phyloP scores from a whole-genome alignment of 2,329 filamentous ascomycete genomes.

The Cytospora paraplurivora region DNA sequence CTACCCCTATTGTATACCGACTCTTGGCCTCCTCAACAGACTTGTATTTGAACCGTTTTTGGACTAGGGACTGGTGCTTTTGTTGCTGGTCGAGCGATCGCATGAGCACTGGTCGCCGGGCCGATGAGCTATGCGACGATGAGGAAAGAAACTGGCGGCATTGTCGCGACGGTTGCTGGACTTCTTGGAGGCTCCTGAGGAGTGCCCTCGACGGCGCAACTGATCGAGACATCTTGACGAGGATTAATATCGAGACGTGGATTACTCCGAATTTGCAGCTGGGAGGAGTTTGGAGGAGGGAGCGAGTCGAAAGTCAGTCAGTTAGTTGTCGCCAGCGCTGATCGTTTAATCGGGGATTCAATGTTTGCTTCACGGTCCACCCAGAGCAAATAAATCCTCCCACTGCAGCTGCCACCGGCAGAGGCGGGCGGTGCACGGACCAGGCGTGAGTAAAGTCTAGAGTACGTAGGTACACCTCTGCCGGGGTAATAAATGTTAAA shows the following conservation, averaged over 20 bases:
- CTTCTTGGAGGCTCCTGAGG: conserved; percentile 37
- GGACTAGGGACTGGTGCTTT: conserved; percentile 36
- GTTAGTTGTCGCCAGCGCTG: too few relatives aligned
- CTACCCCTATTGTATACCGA: conserved; percentile 58
- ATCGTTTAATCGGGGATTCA: neutral
- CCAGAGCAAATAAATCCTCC: neutral
- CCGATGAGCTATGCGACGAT: conserved; percentile 31
- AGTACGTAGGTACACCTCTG: too few relatives aligned
- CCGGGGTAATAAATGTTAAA: too few relatives aligned
- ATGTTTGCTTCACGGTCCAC: conserved; percentile 14
- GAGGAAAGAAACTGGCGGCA: conserved; percentile 48
- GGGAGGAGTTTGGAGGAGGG: too few relatives aligned
- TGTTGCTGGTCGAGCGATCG: conserved; percentile 27
- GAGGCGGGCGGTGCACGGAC: neutral
- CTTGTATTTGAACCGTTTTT: conserved; percentile 48
- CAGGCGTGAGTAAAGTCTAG: neutral
- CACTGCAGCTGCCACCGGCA: conserved; percentile 1
- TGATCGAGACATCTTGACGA: conserved; percentile 43
- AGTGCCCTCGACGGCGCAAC: conserved; percentile 41
- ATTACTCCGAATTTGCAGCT: neutral
- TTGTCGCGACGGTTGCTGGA: conserved; percentile 38
- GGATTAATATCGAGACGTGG: neutral
- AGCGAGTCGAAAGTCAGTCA: neutral
- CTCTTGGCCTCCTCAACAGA: conserved; percentile 63
- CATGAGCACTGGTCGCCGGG: conserved; percentile 32